Base-by-base conservation (phyloP, 345 rosid genomes). In the Rhodamnia argentea region DNA sequence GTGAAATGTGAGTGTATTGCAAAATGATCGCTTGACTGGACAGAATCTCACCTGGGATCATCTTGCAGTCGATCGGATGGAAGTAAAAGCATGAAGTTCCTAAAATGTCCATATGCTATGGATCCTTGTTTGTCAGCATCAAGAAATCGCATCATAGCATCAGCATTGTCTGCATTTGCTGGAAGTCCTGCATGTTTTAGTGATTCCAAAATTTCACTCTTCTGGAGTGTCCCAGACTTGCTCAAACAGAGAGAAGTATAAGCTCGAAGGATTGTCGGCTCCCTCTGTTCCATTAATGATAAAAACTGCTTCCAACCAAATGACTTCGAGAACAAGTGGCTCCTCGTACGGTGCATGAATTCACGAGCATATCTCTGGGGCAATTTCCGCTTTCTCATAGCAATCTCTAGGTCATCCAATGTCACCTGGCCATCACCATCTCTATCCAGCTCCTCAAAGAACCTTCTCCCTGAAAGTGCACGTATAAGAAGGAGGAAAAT, bases 231-330 rank as follows among this genome's bases (percentile, higher is more conserved):
- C 84, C 99, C 99, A 74, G 97, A 97, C 90, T 97, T 93, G 93
- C 93, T 94, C 86, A 96, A 91, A 89, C 99, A 96, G 9, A 97
- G 94, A 87, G 99, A 94, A 83, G 99, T 97, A 85, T 96, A 97
- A 37, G 99, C 99, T 86, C 98, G 98, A 88, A 97, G 98, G 88
- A 97, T 96, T 57, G 98, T 97, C 42, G 98, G 96, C 89, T 97
- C 99, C 86, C 93, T 95, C 93, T 96, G 99, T 89, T 97, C 99
- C 99, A 97, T 97, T 92, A 97, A 90, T 47, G 99, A 96, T 86
- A 96, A 90, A 92, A 97, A 97, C 86, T 95, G 99, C 92, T 94
- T 97, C 99, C 99, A 97, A 57, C 98, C 94, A 86, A 97, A 97
- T 44, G 99, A 97, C 90, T 95, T 97, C 50, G 98, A 94, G 91